These are phyloP conservation scores for Geotrichum aggregatum DNA, from an alignment of 1,139 yeast genomes.

Conservation along the genomic window DNA sequence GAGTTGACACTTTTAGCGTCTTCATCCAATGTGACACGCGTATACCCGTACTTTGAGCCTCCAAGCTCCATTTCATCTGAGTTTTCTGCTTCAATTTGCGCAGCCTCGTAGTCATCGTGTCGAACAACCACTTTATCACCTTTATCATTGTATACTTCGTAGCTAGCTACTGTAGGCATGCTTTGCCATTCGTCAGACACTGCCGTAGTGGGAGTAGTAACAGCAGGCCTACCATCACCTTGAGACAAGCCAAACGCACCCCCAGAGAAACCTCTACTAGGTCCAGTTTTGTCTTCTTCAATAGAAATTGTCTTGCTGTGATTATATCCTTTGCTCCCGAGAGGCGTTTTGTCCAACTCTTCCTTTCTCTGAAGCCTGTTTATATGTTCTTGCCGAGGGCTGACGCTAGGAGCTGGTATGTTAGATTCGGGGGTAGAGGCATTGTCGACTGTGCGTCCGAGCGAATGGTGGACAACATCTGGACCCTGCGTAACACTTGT, in stretches of 20 bases:
- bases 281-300: too few relatives aligned
- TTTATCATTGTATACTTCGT: conserved; percentile 54
- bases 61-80: conserved; percentile 30
- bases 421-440: neutral
- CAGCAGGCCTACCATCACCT: too few relatives aligned
- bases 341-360: too few relatives aligned
- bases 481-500: neutral
- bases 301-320: too few relatives aligned
- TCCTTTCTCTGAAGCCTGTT: neutral
- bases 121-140: conserved; percentile 47
- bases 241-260: too few relatives aligned
- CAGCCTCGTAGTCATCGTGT: conserved; percentile 23
- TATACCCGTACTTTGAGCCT: conserved; percentile 55
- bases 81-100: conserved; percentile 25
- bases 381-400: neutral
- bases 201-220: too few relatives aligned
- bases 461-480: too few relatives aligned
- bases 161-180: conserved; percentile 57
- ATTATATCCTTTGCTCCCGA: too few relatives aligned
- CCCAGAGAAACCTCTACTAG: too few relatives aligned
- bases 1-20: conserved; percentile 70
- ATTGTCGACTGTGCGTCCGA: too few relatives aligned
- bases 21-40: conserved; percentile 86
- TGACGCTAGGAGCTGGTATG: neutral
- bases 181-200: conserved; percentile 55